Evolutionary conservation across 78 protist genomes (phyloP).

Genomic region (Guillardia theta): DNA sequence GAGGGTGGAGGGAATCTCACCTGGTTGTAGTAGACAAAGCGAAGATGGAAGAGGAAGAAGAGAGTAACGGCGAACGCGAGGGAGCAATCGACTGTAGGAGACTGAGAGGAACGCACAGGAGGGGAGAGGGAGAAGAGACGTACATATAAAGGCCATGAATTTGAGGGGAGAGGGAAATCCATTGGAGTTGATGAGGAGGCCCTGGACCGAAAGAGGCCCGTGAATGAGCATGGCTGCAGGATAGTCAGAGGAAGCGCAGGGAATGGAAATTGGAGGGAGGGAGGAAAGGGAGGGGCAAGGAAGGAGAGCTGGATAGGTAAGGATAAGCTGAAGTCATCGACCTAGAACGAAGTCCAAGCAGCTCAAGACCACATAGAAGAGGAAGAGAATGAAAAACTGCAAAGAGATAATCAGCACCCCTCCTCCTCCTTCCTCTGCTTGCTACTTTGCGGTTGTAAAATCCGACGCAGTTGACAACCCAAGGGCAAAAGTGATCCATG

Average conservation of each 20-base stretch:
- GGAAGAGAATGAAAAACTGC: constrained; percentile 22
- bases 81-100: not conserved
- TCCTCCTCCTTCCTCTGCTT: not conserved
- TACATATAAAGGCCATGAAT: not conserved
- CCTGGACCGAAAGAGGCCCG: not conserved
- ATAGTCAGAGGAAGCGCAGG: not conserved
- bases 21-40: not conserved
- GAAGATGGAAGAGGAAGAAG: not conserved
- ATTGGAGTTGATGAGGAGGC: not conserved
- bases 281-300: not conserved
- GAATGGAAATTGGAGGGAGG: not conserved
- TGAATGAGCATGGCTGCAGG: not conserved
- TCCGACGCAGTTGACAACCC: constrained; percentile 42
- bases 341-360: not conserved
- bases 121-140: not conserved
- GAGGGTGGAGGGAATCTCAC: too few species aligned
- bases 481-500: constrained; percentile 39
- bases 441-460: not conserved
- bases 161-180: not conserved
- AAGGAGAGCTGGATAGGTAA: not conserved
- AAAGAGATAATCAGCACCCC: too few species aligned
- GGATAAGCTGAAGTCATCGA: not conserved
- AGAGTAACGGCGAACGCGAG: not conserved
- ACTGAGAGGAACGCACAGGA: not conserved
- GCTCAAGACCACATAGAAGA: not conserved